phyloP scores from a whole-genome alignment of 805 yeast species.

The Candida ficus region DNA sequence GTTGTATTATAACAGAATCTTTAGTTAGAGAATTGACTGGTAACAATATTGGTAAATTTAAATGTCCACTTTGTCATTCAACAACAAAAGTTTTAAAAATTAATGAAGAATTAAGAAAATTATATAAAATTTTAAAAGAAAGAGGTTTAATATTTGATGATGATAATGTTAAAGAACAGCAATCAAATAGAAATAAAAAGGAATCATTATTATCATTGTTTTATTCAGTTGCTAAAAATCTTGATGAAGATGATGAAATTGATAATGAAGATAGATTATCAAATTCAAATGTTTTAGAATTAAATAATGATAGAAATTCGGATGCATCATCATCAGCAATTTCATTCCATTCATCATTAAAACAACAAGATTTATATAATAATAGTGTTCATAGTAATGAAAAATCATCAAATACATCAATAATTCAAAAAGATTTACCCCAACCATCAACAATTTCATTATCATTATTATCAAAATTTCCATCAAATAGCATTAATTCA shows the following conservation, averaged over 20 bases:
- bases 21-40: constrained; percentile 21
- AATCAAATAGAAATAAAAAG: constrained; percentile 13
- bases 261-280: constrained; percentile 7
- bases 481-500: constrained; percentile 2
- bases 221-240: constrained; percentile 26
- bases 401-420: background rate
- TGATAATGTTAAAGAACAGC: background rate
- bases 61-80: constrained; percentile 18
- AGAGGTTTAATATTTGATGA: constrained; percentile 1
- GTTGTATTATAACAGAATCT: constrained; percentile 34
- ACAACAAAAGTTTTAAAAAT: constrained; percentile 7
- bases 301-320: constrained; percentile 4
- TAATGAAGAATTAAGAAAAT: constrained; percentile 13
- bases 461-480: constrained; percentile 6
- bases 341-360: background rate
- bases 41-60: constrained; percentile 11
- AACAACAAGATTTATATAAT: background rate
- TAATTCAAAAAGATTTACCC: background rate
- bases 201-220: constrained; percentile 29
- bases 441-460: background rate
- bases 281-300: too few relatives aligned
- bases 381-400: too few relatives aligned
- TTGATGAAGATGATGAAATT: constrained; percentile 6
- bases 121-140: constrained; percentile 10
- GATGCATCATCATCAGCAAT: constrained; percentile 1